Base-by-base conservation (phyloP, 345 rosid species). In the Iberis pinnata region DNA sequence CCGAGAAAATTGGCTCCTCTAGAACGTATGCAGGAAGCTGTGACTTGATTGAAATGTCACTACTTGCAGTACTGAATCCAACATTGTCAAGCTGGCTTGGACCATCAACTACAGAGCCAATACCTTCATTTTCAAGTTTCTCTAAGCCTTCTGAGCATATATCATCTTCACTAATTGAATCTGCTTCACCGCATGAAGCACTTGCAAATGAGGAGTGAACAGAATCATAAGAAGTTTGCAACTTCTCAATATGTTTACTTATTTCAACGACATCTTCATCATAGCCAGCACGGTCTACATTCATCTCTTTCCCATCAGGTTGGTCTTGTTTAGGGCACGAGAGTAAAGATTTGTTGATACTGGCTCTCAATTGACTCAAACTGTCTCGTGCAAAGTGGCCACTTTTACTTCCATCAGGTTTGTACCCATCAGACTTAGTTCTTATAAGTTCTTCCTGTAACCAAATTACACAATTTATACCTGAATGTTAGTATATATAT, bases 371-470 rank as follows among this genome's bases (percentile, higher is more conserved):
- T 27, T 84, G 89, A 54, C 85, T 82, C 71, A 89, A 70, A 83
- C 86, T 84, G 41, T 82, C 87, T 0, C 95, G 70, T 11, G 70
- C 88, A 61, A 73, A 80, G 49, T 33, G 59, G 58, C 81, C 81
- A 6, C 51, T 69, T 51, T 77, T 77, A 41, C 47, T 65, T 64
- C 66, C 73, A 59, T 68, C 68, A 12, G 77, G 70, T 48, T 69
- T 67, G 58, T 55, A 41, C 19, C 36, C 69, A 67, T 76, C 81
- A 43, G 86, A 84, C 64, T 79, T 89, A n/a, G 90, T 82, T 80
- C 82, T 79, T 55, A 89, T 76, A 20, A 89, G 97, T 65, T 89
- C 94, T 42, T 89, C 94, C 97, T 89, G 84, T 42, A 43, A 71
- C 32, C 46, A 63, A 56, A 53, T 45, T 22, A 18, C 29, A 38